phyloP scores from a whole-genome alignment of 495 filamentous ascomycete species.

The Sporormia fimetaria region DNA sequence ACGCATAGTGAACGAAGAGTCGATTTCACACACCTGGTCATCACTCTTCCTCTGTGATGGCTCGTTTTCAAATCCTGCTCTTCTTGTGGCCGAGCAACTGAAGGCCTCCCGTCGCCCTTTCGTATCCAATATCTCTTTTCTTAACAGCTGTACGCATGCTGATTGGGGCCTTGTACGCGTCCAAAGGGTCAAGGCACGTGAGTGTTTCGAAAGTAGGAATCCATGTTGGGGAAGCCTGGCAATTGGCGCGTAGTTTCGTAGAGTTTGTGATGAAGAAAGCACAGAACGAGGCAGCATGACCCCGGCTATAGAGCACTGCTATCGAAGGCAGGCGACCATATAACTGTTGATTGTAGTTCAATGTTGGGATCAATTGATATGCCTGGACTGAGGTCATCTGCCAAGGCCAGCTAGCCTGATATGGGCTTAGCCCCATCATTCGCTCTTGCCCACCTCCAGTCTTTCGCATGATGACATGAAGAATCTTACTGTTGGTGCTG shows the following conservation, averaged over 20 bases:
- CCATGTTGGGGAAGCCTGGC: not conserved
- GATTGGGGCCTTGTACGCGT: not conserved
- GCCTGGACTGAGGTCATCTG: too few relatives aligned
- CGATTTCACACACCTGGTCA: too few relatives aligned
- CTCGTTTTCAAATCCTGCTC: too few relatives aligned
- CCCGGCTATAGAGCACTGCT: slow-evolving; percentile 4
- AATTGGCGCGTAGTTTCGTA: not conserved
- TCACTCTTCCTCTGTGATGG: too few relatives aligned
- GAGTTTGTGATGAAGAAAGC: not conserved
- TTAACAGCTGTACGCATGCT: not conserved
- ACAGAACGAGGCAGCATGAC: not conserved
- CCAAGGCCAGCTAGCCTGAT: too few relatives aligned
- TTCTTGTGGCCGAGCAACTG: not conserved
- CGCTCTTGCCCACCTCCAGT: too few relatives aligned
- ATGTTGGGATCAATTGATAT: too few relatives aligned
- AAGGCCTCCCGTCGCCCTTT: too few relatives aligned
- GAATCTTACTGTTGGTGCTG: too few relatives aligned
- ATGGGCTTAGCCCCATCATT: too few relatives aligned
- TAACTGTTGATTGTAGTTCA: not conserved
- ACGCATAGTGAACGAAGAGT: too few relatives aligned
- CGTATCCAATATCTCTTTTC: not conserved
- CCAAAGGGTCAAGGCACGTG: slow-evolving; percentile 7
- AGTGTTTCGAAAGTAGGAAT: not conserved
- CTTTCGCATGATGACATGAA: too few relatives aligned
- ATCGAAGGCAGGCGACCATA: not conserved